phyloP scores from a whole-genome alignment of 2,329 filamentous ascomycete genomes.

The Aureobasidium leucospermi region DNA sequence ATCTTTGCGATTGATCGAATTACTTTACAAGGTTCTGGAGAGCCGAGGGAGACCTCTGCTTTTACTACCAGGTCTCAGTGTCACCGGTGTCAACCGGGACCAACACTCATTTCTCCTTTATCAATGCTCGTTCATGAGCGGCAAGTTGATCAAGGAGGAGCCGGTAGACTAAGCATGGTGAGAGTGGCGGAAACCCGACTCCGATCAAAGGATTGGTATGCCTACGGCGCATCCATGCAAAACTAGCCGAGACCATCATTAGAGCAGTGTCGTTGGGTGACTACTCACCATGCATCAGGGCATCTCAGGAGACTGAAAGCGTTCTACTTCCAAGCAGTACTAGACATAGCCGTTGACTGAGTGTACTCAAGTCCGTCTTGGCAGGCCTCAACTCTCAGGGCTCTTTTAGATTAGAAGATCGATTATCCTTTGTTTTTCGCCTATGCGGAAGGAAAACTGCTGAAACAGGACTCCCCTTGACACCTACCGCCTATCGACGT shows the following conservation, averaged over 20 bases:
- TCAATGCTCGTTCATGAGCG: background rate
- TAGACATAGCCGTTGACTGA: background rate
- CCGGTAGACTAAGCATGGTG: background rate
- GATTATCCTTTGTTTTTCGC: background rate
- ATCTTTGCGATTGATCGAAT: background rate
- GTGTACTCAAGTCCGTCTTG: background rate
- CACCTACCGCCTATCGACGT: background rate
- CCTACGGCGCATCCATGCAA: background rate
- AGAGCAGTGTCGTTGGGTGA: background rate
- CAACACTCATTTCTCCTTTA: conserved; percentile 1
- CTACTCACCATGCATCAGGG: background rate
- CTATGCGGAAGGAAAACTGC: background rate
- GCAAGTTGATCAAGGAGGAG: background rate
- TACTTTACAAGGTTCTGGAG: background rate
- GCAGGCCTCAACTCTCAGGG: background rate
- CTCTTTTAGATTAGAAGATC: background rate
- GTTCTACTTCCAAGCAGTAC: background rate
- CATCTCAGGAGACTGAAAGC: background rate
- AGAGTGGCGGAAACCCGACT: background rate
- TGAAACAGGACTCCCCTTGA: background rate
- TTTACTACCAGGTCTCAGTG: background rate
- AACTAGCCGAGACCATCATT: background rate
- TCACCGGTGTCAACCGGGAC: background rate
- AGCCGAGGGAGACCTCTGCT: background rate
- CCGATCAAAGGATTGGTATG: background rate